Conservation (phyloP, 2,329 filamentous ascomycete species). For the Hirsutella minnesotensis region DNA sequence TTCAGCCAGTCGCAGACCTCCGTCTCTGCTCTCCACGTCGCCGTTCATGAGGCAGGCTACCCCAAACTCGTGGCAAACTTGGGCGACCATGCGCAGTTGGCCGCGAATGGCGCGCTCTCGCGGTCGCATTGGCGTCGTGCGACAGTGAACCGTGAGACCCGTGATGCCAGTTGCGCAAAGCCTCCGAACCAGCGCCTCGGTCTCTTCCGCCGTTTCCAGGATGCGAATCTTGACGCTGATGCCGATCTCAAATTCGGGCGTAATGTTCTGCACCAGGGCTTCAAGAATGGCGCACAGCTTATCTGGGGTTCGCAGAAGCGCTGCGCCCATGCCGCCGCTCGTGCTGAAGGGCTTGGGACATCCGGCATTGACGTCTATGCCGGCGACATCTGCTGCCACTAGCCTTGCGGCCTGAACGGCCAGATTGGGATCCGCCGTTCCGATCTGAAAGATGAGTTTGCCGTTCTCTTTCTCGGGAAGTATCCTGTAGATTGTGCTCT, state of each 20-base stretch:
- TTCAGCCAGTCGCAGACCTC: slow-evolving; percentile 57
- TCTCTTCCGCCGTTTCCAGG: slow-evolving; percentile 64
- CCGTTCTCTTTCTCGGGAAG: slow-evolving; percentile 66
- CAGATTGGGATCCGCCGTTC: slow-evolving; percentile 69
- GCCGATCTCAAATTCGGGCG: slow-evolving; percentile 69
- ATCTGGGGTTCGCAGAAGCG: slow-evolving; percentile 75
- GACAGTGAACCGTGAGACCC: slow-evolving; percentile 86
- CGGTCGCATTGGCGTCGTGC: slow-evolving; percentile 90
- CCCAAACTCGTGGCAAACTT: slow-evolving; percentile 69
- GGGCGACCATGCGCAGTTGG: slow-evolving; percentile 73
- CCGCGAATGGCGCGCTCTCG: slow-evolving; percentile 76
- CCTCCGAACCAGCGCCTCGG: slow-evolving; percentile 62
- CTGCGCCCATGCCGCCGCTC: slow-evolving; percentile 88
- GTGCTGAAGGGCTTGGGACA: slow-evolving; percentile 97
- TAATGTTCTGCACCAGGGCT: slow-evolving; percentile 68
- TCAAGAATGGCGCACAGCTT: slow-evolving; percentile 72
- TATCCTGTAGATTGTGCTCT: slow-evolving; percentile 72
- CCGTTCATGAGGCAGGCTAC: slow-evolving; percentile 95
- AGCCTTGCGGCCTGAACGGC: slow-evolving; percentile 77
- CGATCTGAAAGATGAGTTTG: slow-evolving; percentile 81
- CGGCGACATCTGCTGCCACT: slow-evolving; percentile 76
- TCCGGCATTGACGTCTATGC: slow-evolving; percentile 96
- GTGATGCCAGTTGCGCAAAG: slow-evolving; percentile 84
- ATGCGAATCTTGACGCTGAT: slow-evolving; percentile 96
- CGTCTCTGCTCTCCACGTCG: slow-evolving; percentile 65